These are phyloP conservation scores for Pichia nanzhaoensis DNA, from an alignment of 805 yeast genomes.

Conservation along the genomic window DNA sequence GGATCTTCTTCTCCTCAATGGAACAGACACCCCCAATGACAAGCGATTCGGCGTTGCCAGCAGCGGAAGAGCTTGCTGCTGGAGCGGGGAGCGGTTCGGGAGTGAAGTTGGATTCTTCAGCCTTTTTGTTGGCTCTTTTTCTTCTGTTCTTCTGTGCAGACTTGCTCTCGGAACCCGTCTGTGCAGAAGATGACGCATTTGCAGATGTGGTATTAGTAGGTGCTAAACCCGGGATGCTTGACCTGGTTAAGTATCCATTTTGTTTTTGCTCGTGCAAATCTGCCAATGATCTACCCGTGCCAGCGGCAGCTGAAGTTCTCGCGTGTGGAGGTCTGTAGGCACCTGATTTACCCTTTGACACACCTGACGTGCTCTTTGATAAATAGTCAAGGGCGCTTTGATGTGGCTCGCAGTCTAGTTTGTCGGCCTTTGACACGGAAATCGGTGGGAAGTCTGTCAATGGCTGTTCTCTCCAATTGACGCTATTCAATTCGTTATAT, in stretches of 20 bases:
- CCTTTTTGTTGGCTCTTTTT: slow-evolving; percentile 59
- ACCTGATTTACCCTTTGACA: slow-evolving; percentile 54
- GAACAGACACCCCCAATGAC: slow-evolving; percentile 59
- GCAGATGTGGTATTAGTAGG: slow-evolving; percentile 24
- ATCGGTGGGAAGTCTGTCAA: slow-evolving; percentile 48
- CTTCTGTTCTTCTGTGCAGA: slow-evolving; percentile 55
- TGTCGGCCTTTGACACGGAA: slow-evolving; percentile 35
- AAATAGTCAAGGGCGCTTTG: slow-evolving; percentile 56
- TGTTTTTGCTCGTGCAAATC: slow-evolving; percentile 43
- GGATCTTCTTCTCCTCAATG: slow-evolving; percentile 85
- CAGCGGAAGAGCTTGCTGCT: background rate
- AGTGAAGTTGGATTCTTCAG: slow-evolving; percentile 13
- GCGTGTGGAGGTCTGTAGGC: slow-evolving; percentile 99
- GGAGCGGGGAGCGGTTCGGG: background rate
- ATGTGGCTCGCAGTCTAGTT: slow-evolving; percentile 58
- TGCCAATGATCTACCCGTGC: slow-evolving; percentile 44
- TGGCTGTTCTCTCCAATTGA: slow-evolving; percentile 76
- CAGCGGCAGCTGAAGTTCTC: slow-evolving; percentile 34
- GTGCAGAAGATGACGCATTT: too few relatives aligned
- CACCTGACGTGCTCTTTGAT: slow-evolving; percentile 66
- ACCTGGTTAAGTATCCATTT: slow-evolving; percentile 6
- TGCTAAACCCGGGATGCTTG: slow-evolving; percentile 19
- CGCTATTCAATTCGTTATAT: slow-evolving; percentile 71
- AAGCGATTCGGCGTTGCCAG: slow-evolving; percentile 25
- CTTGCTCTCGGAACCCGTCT: slow-evolving; percentile 35